Base-by-base conservation (phyloP, 106 monocot species). In the Gastrodia elata region DNA sequence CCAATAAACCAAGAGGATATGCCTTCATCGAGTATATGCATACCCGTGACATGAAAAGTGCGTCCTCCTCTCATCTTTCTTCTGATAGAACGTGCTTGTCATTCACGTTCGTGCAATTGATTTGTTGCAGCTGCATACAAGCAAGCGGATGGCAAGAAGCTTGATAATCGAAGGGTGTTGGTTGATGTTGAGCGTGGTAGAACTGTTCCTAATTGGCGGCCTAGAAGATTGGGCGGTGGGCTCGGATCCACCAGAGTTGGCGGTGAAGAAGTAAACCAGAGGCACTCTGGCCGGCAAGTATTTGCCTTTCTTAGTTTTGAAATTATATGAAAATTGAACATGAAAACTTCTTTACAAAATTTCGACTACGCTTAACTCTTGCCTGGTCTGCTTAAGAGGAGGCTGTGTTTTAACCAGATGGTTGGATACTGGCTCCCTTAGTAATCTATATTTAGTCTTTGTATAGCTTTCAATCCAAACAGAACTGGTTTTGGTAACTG, bases 171-270 rank as follows among this genome's bases (percentile, higher is more conserved):
- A 74, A 87, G 93, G 68, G 93, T 98, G 2, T 82, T 98, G 73
- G 97, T 93, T 68, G 93, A 98, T 83, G 97, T 98, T 43, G 97
- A 98, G 77, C 91, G 97, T 57, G 97, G 97, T 71, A 90, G 97
- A 80, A 93, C 93, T 71, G 93, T 98, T 52, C 88, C 93, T 58
- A 91, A 98, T 76, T 98, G 97, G 97, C 80, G 93, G 14, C 97
- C 97, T 43, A 86, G 91, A 56, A 90, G 97, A 48, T 78, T 98
- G 68, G 97, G 97, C 74, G 97, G 97, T 84, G 97, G 97, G 24
- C 91, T 98, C 77, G 97, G 97, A 49, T 91, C 97, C 55, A 91
- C 90, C 35, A 86, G 97, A 55, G 80, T 91, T 39, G 93, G 93
- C 70, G 88, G 92, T 40, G 93, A 88, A 83, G 90, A 93, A 61